Evolutionary conservation across 208 protist species (phyloP), one percentile per base, ranked within the genome.

Genomic region (Trypanosoma conorhini): DNA sequence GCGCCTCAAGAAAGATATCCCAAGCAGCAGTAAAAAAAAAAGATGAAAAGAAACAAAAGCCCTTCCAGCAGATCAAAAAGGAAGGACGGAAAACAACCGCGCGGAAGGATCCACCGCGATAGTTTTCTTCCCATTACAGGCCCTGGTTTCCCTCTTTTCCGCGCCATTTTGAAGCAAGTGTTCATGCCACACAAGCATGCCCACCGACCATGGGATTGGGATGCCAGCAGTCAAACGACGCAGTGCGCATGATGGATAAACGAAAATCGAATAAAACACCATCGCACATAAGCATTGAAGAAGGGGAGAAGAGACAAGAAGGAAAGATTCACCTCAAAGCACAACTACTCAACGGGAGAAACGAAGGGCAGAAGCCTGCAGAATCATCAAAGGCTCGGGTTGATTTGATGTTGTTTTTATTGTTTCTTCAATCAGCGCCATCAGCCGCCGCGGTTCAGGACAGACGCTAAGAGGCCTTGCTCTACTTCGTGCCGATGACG

Each of bases 401-500:
- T 13, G 42, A 19, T 19, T 46, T 46, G 5, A 30, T 68, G 19
- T 38, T 38, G 33, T 38, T 38, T 2, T 38, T 38, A 7, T 7
- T 38, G 33, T 2, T 38, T 38, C 33, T 38, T 38, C 33, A 38
- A 57, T 54, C n/a, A 62, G 35, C 42, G 15, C 21, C 31, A 51
- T 26, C 15, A 26, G n/a, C 73, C 35, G 15, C 38, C 17, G 13
- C 77, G 66, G 38, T 84, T 73, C n/a, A 93, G 38, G 26, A 89
- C 79, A 12, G 78, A 82, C 64, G 80, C 76, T 35, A 88, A 61
- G 35, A 94, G 62, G 2, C 88, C 83, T 35, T 82, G 67, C 68
- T 91, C 88, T 21, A 94, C 72, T 56, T 87, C 76, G 5, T 78
- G 66, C 15, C 88, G 77, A 67, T 94, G 85, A 61, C 76, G 76